phyloP scores from a whole-genome alignment of 2,329 filamentous ascomycete species.

The Penicillium italicum region DNA sequence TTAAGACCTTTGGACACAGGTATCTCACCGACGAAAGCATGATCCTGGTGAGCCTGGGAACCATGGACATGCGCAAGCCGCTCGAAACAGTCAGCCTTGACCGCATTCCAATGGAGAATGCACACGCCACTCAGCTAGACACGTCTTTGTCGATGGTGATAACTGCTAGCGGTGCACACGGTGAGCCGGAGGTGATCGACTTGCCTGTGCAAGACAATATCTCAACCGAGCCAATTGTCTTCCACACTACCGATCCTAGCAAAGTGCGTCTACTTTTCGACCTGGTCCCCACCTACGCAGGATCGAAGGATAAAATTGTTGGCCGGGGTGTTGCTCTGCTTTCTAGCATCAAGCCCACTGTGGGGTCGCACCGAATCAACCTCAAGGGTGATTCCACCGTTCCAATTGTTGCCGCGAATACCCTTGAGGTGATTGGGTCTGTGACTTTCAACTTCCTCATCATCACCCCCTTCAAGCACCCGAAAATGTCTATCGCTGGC shows the following conservation, averaged over 20 bases:
- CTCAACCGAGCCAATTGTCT: conserved; percentile 87
- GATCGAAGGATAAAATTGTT: conserved; percentile 72
- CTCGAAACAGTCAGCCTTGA: conserved; percentile 80
- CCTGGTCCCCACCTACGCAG: conserved; percentile 91
- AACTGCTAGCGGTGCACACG: conserved; percentile 76
- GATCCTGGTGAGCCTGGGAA: conserved; percentile 86
- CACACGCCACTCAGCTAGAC: conserved; percentile 88
- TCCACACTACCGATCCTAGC: conserved; percentile 70
- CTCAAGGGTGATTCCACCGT: conserved; percentile 89
- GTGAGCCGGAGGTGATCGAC: conserved; percentile 85
- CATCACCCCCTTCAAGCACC: conserved; percentile 90
- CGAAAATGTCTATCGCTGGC: conserved; percentile 87
- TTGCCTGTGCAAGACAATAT: conserved; percentile 92
- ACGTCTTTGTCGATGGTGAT: conserved; percentile 90
- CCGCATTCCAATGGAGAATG: conserved; percentile 78
- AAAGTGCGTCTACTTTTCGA: conserved; percentile 92
- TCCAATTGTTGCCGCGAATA: conserved; percentile 78
- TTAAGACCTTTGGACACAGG: conserved; percentile 94
- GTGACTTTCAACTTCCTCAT: conserved; percentile 97
- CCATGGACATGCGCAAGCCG: conserved; percentile 87
- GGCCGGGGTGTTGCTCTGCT: conserved; percentile 85
- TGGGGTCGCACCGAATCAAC: conserved; percentile 84
- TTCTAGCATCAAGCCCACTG: conserved; percentile 75
- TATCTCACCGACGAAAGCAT: conserved; percentile 88
- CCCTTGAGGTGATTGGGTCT: conserved; percentile 83